These are phyloP conservation scores for Eutrema heterophyllum DNA, from an alignment of 345 rosid species.

Conservation along the genomic window DNA sequence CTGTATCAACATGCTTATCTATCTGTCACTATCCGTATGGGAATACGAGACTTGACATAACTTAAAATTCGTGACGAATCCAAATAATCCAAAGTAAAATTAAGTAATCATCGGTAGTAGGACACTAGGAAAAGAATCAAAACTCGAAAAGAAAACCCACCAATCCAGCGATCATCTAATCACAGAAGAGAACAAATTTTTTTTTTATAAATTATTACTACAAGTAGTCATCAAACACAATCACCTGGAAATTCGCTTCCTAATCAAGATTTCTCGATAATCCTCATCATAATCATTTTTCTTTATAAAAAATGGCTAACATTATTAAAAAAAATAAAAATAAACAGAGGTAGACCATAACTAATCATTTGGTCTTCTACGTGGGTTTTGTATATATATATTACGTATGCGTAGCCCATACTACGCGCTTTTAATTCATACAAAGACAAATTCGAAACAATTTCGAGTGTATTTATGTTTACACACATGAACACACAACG, in stretches of 20 bases:
- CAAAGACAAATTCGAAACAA: conserved; percentile 31
- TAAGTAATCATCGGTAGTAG: neutral
- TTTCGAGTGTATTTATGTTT: neutral
- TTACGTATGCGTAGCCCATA: conserved; percentile 24
- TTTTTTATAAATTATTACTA: no score
- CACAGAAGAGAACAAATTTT: conserved; percentile 22
- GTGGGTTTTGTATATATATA: conserved; percentile 1
- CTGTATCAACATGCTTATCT: neutral
- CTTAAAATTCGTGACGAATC: neutral
- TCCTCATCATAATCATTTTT: conserved; percentile 9
- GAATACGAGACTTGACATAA: neutral
- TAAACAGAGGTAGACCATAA: conserved; percentile 22
- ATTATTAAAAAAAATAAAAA: neutral
- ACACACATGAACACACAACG: neutral
- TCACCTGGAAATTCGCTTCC: conserved; percentile 32
- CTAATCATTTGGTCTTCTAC: conserved; percentile 34
- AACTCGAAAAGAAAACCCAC: conserved; percentile 15
- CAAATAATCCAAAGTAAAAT: neutral
- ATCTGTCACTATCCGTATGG: conserved; percentile 14
- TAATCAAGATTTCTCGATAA: conserved; percentile 29
- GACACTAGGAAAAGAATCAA: conserved; percentile 16
- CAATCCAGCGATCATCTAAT: conserved; percentile 25
- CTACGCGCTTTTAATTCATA: conserved; percentile 18
- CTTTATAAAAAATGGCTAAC: neutral
- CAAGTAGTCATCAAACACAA: conserved; percentile 7